Evolutionary conservation across 148 eudicot genomes (phyloP).

Genomic region (Pharnaceum exiguum): DNA sequence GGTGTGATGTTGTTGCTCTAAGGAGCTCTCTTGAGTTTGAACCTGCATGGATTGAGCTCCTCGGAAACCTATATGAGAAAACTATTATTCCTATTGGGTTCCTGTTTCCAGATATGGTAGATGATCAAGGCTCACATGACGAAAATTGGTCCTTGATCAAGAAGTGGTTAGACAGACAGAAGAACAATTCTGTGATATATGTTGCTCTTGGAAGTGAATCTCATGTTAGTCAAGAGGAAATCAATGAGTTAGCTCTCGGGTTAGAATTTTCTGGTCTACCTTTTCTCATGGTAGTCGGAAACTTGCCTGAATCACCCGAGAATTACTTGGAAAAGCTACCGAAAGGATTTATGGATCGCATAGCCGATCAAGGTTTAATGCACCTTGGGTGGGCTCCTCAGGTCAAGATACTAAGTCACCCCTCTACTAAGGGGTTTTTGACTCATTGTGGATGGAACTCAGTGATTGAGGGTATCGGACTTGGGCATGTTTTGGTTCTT

Average conservation of each 20-base stretch:
- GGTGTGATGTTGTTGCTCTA: slow-evolving; percentile 49
- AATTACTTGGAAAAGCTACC: slow-evolving; percentile 35
- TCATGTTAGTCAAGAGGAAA: slow-evolving; percentile 32
- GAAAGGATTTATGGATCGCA: slow-evolving; percentile 33
- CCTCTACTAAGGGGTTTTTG: slow-evolving; percentile 50
- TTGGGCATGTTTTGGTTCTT: slow-evolving; percentile 47
- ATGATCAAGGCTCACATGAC: neutral
- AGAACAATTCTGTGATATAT: slow-evolving; percentile 38
- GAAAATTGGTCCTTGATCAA: slow-evolving; percentile 28
- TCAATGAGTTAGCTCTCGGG: slow-evolving; percentile 48
- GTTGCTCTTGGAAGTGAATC: slow-evolving; percentile 76
- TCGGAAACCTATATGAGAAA: slow-evolving; percentile 44
- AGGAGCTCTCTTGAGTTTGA: slow-evolving; percentile 50
- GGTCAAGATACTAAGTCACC: slow-evolving; percentile 47
- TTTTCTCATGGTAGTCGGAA: slow-evolving; percentile 50
- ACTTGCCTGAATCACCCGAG: slow-evolving; percentile 23
- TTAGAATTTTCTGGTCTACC: slow-evolving; percentile 47
- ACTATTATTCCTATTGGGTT: slow-evolving; percentile 43
- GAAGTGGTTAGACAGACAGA: slow-evolving; percentile 44
- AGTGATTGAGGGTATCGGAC: slow-evolving; percentile 48
- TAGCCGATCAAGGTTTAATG: slow-evolving; percentile 32
- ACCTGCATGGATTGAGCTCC: slow-evolving; percentile 43
- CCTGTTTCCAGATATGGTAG: slow-evolving; percentile 31
- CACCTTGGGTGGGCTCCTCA: slow-evolving; percentile 65
- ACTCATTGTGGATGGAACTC: slow-evolving; percentile 81